These are phyloP conservation scores for Discostella stelligera DNA, from an alignment of 352 stramenopile species.

Conservation along the genomic window DNA sequence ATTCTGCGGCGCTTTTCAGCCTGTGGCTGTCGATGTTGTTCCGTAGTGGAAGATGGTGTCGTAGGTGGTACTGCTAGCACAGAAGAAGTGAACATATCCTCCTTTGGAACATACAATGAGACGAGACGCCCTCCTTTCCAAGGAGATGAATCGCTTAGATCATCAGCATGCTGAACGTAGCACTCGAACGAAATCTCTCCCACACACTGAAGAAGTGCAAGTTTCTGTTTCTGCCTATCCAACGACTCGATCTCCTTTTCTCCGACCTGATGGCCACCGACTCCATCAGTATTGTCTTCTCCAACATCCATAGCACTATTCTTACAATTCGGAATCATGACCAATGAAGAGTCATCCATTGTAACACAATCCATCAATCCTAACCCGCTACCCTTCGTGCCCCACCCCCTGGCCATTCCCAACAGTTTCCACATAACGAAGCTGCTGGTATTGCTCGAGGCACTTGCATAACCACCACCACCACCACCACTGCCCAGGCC, in stretches of 20 bases:
- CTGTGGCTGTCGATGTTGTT: background rate
- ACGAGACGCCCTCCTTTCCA: constrained; percentile 10
- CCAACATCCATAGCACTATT: background rate
- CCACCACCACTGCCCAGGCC: background rate
- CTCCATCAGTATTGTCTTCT: constrained; percentile 11
- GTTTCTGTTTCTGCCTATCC: background rate
- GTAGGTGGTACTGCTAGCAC: background rate
- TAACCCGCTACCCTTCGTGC: constrained; percentile 62
- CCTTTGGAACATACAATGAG: constrained; percentile 24
- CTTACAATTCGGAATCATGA: background rate
- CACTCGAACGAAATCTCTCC: constrained; percentile 46
- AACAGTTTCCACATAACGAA: constrained; percentile 58
- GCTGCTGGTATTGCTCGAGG: constrained; percentile 14
- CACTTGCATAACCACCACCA: constrained; percentile 8
- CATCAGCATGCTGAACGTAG: background rate
- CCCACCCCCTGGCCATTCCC: constrained; percentile 69
- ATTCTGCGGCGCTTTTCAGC: constrained; percentile 15
- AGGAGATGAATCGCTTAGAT: background rate
- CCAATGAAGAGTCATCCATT: constrained; percentile 12
- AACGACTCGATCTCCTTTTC: constrained; percentile 1
- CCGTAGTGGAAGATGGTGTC: background rate
- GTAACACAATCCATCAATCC: constrained; percentile 66
- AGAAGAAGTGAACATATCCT: constrained; percentile 24
- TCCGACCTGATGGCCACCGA: background rate
- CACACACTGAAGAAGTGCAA: constrained; percentile 16